Conservation (phyloP, 352 stramenopile species). For the Pythium brachiatum region DNA sequence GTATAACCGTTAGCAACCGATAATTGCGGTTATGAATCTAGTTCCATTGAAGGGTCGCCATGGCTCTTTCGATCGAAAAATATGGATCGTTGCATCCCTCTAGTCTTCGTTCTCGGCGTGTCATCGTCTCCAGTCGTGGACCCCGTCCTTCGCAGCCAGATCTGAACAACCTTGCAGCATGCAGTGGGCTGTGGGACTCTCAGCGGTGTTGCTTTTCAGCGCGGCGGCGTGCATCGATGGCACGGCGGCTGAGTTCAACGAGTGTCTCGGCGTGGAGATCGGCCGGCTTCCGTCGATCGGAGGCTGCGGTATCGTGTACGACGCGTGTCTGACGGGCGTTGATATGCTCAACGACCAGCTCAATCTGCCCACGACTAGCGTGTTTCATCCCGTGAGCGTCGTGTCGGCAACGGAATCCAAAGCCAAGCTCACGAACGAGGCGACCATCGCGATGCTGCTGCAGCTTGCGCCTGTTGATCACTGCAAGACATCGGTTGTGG, state of each 20-base stretch:
- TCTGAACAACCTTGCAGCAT: slow-evolving; percentile 11
- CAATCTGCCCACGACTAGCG: slow-evolving; percentile 7
- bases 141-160: not conserved
- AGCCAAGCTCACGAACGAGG: slow-evolving; percentile 33
- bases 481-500: slow-evolving; percentile 21
- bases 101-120: not conserved
- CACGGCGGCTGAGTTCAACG: slow-evolving; percentile 31
- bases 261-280: slow-evolving; percentile 60
- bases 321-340: slow-evolving; percentile 42
- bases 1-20: slow-evolving; percentile 12
- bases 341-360: slow-evolving; percentile 57
- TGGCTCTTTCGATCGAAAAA: not conserved
- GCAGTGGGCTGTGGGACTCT: slow-evolving; percentile 1
- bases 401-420: slow-evolving; percentile 62
- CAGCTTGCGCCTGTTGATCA: slow-evolving; percentile 45
- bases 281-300: slow-evolving; percentile 29
- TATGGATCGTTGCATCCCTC: not conserved
- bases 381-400: slow-evolving; percentile 52
- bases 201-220: not conserved
- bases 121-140: not conserved
- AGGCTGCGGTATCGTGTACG: slow-evolving; percentile 41
- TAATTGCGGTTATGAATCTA: not conserved
- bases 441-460: slow-evolving; percentile 51
- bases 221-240: not conserved
- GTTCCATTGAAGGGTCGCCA: not conserved